phyloP scores from a whole-genome alignment of 2,329 filamentous ascomycete species.

The Paecilomyces fulvus region DNA sequence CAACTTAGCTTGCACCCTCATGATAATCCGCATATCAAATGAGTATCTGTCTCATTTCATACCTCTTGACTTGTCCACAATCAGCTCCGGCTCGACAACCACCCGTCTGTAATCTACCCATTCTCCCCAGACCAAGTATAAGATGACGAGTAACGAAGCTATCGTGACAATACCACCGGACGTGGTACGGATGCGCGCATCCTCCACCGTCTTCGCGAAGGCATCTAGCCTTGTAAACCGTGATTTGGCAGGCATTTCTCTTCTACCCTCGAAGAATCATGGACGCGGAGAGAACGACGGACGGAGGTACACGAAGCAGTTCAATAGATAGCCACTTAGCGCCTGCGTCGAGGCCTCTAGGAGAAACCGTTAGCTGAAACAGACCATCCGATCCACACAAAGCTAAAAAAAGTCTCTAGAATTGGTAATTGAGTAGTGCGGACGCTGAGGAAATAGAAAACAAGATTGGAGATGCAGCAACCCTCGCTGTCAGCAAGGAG shows the following conservation, averaged over 20 bases:
- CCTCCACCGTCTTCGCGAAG: slow-evolving; percentile 98
- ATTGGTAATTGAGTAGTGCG: not conserved
- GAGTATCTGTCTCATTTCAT: slow-evolving; percentile 11
- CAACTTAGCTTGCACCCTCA: slow-evolving; percentile 1
- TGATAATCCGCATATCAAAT: not conserved
- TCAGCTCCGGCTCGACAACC: slow-evolving; percentile 78
- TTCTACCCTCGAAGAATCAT: not conserved
- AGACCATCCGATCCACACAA: slow-evolving; percentile 4
- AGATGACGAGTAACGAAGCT: slow-evolving; percentile 73
- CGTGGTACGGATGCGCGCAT: slow-evolving; percentile 91
- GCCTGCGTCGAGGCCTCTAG: slow-evolving; percentile 8
- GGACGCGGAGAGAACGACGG: not conserved
- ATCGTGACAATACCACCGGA: slow-evolving; percentile 94
- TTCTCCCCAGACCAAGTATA: slow-evolving; percentile 89
- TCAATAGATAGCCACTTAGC: slow-evolving; percentile 4
- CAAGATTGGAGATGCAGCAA: not conserved
- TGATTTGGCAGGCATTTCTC: slow-evolving; percentile 77
- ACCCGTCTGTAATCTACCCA: slow-evolving; percentile 88
- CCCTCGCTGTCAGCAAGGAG: not conserved
- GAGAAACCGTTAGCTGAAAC: slow-evolving; percentile 1
- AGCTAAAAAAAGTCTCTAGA: slow-evolving; percentile 1
- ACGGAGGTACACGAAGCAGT: not conserved
- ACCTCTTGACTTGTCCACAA: slow-evolving; percentile 96
- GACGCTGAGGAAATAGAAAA: not conserved
- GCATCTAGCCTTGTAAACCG: slow-evolving; percentile 95